These are phyloP conservation scores for Exophiala viscosa DNA, from an alignment of 2,329 filamentous ascomycete genomes.

Conservation along the genomic window DNA sequence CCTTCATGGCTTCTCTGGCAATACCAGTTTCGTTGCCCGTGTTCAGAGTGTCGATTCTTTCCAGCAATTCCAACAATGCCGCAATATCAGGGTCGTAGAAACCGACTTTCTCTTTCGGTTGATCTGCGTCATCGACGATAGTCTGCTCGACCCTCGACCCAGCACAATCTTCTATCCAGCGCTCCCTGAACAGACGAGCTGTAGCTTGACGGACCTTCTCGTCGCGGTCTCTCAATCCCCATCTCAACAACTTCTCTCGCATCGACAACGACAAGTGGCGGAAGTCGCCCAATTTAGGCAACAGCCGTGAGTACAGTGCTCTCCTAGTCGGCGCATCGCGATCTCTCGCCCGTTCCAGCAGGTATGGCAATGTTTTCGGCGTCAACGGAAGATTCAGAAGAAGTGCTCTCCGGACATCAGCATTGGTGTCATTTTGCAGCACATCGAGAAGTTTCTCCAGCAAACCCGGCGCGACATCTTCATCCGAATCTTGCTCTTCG, in stretches of 20 bases:
- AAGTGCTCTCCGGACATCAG: conserved; percentile 84
- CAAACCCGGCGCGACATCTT: conserved; percentile 63
- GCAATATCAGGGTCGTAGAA: conserved; percentile 63
- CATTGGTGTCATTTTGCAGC: conserved; percentile 88
- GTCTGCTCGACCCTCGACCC: conserved; percentile 41
- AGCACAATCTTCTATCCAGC: conserved; percentile 97
- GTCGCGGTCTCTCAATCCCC: conserved; percentile 90
- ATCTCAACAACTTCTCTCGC: conserved; percentile 90
- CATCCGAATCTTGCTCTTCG: conserved; percentile 50
- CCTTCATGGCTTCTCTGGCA: conserved; percentile 87
- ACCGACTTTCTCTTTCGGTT: conserved; percentile 44
- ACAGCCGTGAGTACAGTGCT: conserved; percentile 78
- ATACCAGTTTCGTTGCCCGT: conserved; percentile 87
- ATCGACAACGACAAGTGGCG: conserved; percentile 88
- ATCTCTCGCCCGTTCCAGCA: conserved; percentile 87
- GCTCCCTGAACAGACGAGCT: conserved; percentile 81
- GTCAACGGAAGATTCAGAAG: conserved; percentile 87
- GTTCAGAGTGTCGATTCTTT: conserved; percentile 89
- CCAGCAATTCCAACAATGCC: conserved; percentile 83
- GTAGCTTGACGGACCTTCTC: conserved; percentile 91
- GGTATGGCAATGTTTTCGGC: conserved; percentile 74
- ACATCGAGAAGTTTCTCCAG: conserved; percentile 81
- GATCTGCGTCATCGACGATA: conserved; percentile 5
- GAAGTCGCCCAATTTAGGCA: conserved; percentile 90
- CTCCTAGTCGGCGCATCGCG: conserved; percentile 78